A percentile compares a stretch with the other conserved stretches of the same genome.
phyloP scores from a whole-genome alignment of 2,329 filamentous ascomycete species.

The Diaporthe vexans region DNA sequence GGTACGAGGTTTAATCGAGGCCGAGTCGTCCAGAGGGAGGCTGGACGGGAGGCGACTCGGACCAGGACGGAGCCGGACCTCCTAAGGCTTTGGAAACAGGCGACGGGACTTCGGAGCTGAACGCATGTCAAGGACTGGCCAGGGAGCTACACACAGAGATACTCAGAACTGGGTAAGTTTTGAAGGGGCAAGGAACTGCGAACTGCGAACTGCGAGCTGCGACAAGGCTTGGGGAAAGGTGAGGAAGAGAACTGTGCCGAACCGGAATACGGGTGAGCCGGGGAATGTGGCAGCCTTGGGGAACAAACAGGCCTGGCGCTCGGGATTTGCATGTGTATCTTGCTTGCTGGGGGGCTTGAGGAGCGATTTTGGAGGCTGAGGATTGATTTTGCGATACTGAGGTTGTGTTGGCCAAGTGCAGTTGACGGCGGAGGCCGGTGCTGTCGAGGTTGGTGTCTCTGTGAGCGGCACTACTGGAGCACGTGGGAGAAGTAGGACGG shows the following conservation, averaged over 20 bases:
- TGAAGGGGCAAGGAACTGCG: neutral
- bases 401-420: neutral
- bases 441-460: neutral
- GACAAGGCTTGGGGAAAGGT: neutral
- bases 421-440: neutral
- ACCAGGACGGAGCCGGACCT: neutral
- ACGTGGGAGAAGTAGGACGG: neutral
- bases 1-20: neutral
- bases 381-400: neutral
- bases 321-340: neutral
- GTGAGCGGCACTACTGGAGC: neutral
- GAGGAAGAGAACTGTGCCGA: neutral
- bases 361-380: neutral
- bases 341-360: neutral
- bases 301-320: neutral
- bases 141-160: neutral
- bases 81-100: no score
- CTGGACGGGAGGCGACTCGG: neutral
- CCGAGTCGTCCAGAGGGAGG: neutral
- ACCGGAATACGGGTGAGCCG: no score
- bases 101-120: neutral
- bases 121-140: neutral
- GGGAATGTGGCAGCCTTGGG: no score
- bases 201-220: no score
- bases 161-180: neutral